Evolutionary conservation across 2,329 filamentous ascomycete genomes (phyloP).

Genomic region (Fusarium sp.): DNA sequence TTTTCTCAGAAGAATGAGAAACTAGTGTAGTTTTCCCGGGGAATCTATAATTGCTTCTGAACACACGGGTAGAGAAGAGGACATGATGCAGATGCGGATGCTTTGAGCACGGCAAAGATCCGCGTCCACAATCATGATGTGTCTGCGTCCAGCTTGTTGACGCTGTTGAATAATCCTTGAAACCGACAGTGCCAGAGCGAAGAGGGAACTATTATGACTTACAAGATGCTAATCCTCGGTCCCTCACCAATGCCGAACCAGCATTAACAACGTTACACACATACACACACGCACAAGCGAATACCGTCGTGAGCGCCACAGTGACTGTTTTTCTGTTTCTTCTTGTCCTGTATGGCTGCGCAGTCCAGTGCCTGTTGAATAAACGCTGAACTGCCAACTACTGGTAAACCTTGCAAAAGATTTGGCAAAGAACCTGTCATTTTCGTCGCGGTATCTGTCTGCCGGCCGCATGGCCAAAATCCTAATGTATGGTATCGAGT

Average conservation of each 20-base stretch:
- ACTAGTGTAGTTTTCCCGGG: conserved; percentile 51
- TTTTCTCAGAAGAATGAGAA: conserved; percentile 24
- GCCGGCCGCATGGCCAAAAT: not conserved
- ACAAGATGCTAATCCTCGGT: conserved; percentile 8
- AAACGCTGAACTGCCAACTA: conserved; percentile 1
- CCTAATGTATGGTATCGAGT: not conserved
- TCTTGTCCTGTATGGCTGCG: conserved; percentile 1
- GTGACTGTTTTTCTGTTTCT: conserved; percentile 25
- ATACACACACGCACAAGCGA: conserved; percentile 11
- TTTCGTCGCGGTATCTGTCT: not conserved
- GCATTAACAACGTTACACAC: conserved; percentile 16
- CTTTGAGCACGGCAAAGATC: conserved; percentile 26
- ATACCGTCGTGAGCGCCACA: conserved; percentile 24
- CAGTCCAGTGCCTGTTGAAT: conserved; percentile 1
- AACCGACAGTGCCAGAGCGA: conserved; percentile 24
- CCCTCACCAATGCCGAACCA: conserved; percentile 5
- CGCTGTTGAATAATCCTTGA: conserved; percentile 1
- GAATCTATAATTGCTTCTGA: conserved; percentile 54
- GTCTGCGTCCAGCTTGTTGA: not conserved
- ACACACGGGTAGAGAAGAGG: conserved; percentile 30
- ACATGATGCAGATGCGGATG: conserved; percentile 24
- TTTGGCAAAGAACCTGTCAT: conserved; percentile 4
- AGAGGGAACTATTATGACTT: conserved; percentile 16
- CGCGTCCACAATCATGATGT: conserved; percentile 4
- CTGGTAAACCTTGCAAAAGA: too few species aligned